Base-by-base conservation (phyloP, 495 filamentous ascomycete genomes). In the Melanomma pulvis-pyrius region DNA sequence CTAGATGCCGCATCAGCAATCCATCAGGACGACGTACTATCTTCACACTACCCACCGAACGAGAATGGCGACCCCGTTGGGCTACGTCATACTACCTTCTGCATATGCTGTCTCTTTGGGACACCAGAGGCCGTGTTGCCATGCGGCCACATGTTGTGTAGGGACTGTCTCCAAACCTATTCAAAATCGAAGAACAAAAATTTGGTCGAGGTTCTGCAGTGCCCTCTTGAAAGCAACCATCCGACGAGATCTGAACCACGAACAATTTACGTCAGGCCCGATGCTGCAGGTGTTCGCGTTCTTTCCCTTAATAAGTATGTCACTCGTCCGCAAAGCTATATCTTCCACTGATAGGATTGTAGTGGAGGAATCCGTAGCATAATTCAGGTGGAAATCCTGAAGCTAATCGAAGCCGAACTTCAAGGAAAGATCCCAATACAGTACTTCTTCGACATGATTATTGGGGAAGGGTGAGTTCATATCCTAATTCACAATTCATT, bases 341-440 rank as follows among this genome's bases (percentile, higher is more conserved):
- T 6, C 36, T 1, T 13, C 12, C 2, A 24, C 59, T 68, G 28
- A 68, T 41, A 5, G 8, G 34, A 13, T 2, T n/a, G 8, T n/a
- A 69, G 66, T 46, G 66, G 66, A 26, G 66, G 66, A 6, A 62
- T 69, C 9, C 61, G 59, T 4, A 64, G 60, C 61, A 47, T 69
- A 24, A 57, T 69, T 21, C 60, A 69, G 28, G 34, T 64, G 4
- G 59, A 64, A 26, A 48, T 64, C 1, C 54, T 69, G 12, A 59
- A 69, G 26, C 41, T 63, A 5, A 55, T 69, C 13, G 60, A 69
- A 51, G 50, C 29, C n/a, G 53, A 69, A 22, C 46, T 69, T 9
- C 46, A 54, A 30, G 61, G 55, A 15, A 69, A 62, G 30, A 30
- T 69, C 17, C 66, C 66, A 19, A 55, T 69, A n/a, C 60, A 64